Conservation (phyloP, 306 rosid species). For the Ceratonia siliqua region DNA sequence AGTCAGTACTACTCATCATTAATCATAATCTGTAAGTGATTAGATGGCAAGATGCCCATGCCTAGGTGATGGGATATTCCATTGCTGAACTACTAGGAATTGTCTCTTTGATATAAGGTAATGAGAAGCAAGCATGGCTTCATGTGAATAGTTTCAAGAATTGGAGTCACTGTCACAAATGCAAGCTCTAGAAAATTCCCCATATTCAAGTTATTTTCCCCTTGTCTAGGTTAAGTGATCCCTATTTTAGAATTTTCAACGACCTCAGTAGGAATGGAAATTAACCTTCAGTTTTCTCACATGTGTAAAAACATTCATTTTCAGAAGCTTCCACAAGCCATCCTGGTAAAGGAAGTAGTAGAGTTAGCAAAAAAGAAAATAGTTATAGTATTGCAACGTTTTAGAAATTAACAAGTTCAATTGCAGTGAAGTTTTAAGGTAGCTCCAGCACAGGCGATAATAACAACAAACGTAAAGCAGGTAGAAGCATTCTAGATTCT, state of each 20-base stretch:
- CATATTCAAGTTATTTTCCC: not conserved
- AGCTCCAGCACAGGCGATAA: not conserved
- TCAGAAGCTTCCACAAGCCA: slow-evolving; percentile 2
- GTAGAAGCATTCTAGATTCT: slow-evolving; percentile 10
- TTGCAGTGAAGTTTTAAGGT: not conserved
- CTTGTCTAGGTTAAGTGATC: not conserved
- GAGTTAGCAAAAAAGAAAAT: not conserved
- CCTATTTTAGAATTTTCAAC: no score
- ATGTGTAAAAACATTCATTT: not conserved
- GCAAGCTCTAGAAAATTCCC: not conserved
- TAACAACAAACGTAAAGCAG: not conserved
- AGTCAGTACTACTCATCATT: not conserved
- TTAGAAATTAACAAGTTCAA: not conserved
- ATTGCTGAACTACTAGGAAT: not conserved
- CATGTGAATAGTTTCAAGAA: not conserved
- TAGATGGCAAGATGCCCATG: not conserved
- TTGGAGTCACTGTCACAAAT: not conserved
- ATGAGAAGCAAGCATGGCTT: not conserved
- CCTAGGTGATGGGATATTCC: not conserved
- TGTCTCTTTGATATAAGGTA: not conserved
- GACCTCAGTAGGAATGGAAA: not conserved
- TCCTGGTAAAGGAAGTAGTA: no score
- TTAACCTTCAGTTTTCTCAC: not conserved
- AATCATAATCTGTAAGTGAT: not conserved
- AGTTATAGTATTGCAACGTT: not conserved